Conservation (phyloP, 2,329 filamentous ascomycete genomes). For the Blumeria hordei region DNA sequence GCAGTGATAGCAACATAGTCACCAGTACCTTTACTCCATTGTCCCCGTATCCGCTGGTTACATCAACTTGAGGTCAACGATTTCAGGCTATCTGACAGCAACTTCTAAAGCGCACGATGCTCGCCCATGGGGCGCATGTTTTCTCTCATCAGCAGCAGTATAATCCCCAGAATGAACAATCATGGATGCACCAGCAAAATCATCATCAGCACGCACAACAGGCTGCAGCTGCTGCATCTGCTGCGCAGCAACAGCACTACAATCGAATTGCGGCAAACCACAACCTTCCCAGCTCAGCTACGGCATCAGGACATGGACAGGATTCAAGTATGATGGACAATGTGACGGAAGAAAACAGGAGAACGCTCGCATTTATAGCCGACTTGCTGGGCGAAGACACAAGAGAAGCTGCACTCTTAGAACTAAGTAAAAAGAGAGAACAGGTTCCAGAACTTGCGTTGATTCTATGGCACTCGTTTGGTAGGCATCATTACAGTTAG, state of each 20-base stretch:
- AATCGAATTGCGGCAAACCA: slow-evolving; percentile 46
- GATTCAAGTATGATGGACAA: slow-evolving; percentile 35
- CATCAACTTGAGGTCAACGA: background rate
- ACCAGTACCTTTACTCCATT: too few relatives aligned
- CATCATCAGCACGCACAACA: slow-evolving; percentile 19
- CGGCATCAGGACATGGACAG: slow-evolving; percentile 24
- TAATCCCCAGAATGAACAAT: slow-evolving; percentile 31
- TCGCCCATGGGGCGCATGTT: slow-evolving; percentile 32
- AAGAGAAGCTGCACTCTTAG: slow-evolving; percentile 72
- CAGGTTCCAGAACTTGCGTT: slow-evolving; percentile 90
- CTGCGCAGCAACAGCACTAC: slow-evolving; percentile 33
- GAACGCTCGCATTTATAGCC: slow-evolving; percentile 81
- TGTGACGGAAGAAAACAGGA: slow-evolving; percentile 72
- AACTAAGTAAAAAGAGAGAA: slow-evolving; percentile 95
- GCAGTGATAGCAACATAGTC: too few relatives aligned
- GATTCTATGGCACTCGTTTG: slow-evolving; percentile 96
- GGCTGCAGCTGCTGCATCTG: slow-evolving; percentile 14
- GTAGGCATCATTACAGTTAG: slow-evolving; percentile 26
- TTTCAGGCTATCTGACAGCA: background rate
- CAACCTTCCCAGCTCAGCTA: slow-evolving; percentile 19
- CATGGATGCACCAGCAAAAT: slow-evolving; percentile 35
- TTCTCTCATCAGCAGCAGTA: slow-evolving; percentile 44
- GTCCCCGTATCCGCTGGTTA: background rate
- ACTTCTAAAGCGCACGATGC: slow-evolving; percentile 21
- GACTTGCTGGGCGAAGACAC: slow-evolving; percentile 73